Evolutionary conservation across 192 early-diverging fungal species (phyloP).

Genomic region (Podila epicladia): DNA sequence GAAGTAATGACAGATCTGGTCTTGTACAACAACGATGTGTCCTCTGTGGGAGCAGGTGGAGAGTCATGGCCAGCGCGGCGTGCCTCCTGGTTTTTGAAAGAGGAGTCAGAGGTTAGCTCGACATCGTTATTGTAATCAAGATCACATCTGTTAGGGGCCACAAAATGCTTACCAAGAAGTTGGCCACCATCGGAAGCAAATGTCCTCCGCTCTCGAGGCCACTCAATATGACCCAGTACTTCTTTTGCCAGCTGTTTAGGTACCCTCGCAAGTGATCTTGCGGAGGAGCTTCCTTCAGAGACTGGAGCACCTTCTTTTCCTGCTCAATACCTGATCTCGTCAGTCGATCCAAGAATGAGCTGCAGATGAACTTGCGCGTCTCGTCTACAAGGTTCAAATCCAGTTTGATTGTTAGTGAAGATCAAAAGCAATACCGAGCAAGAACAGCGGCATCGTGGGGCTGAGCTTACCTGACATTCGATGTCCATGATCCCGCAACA

Average conservation of each 20-base stretch:
- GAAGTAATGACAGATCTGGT: constrained; percentile 54
- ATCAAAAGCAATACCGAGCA: background rate
- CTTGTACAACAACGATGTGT: constrained; percentile 50
- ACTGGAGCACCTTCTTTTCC: constrained; percentile 23
- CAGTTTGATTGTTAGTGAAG: background rate
- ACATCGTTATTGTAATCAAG: background rate
- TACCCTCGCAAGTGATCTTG: constrained; percentile 45
- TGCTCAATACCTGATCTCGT: constrained; percentile 38
- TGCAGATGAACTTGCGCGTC: constrained; percentile 40
- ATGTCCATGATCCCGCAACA: constrained; percentile 43
- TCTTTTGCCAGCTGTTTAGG: constrained; percentile 45
- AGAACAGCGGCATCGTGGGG: background rate
- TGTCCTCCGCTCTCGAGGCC: constrained; percentile 48
- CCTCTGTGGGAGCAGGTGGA: constrained; percentile 30
- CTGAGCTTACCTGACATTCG: constrained; percentile 28
- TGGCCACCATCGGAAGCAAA: constrained; percentile 30
- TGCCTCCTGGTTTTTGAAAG: constrained; percentile 7
- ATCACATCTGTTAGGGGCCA: background rate
- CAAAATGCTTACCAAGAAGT: constrained; percentile 7
- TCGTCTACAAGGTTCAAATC: constrained; percentile 4
- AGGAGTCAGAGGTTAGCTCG: background rate
- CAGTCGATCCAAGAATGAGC: constrained; percentile 43
- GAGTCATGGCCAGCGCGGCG: constrained; percentile 27
- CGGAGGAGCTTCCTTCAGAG: constrained; percentile 26
- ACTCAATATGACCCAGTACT: constrained; percentile 48